Evolutionary conservation across 2,329 filamentous ascomycete genomes (phyloP).

Genomic region (Aspergillus latus): DNA sequence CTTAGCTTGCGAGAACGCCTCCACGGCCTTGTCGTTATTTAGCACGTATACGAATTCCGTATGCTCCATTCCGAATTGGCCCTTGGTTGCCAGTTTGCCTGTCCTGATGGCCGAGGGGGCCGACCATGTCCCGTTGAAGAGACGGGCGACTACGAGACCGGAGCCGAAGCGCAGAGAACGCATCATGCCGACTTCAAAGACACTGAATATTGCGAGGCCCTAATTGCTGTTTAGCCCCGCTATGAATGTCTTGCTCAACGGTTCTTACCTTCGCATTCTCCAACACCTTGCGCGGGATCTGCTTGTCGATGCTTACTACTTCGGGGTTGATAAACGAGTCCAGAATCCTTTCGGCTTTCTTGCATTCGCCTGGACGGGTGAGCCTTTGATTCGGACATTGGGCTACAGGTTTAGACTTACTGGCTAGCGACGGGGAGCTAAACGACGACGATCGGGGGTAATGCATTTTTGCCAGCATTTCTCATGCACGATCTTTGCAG

Average conservation of each 20-base stretch:
- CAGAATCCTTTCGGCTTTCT: slow-evolving; percentile 10
- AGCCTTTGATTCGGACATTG: background rate
- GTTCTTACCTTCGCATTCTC: slow-evolving; percentile 11
- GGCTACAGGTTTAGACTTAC: background rate
- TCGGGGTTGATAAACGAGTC: slow-evolving; percentile 15
- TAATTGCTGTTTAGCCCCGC: slow-evolving; percentile 15
- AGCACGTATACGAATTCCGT: slow-evolving; percentile 88
- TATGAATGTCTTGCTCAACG: too few species aligned
- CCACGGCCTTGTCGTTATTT: slow-evolving; percentile 80
- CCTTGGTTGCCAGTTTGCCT: slow-evolving; percentile 45
- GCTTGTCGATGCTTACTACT: slow-evolving; percentile 1
- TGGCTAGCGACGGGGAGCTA: slow-evolving; percentile 2
- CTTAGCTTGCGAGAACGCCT: slow-evolving; percentile 84
- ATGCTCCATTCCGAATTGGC: slow-evolving; percentile 48
- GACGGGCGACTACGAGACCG: slow-evolving; percentile 47
- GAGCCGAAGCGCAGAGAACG: slow-evolving; percentile 50
- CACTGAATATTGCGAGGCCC: slow-evolving; percentile 49
- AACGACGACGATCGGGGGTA: slow-evolving; percentile 4
- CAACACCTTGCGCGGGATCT: slow-evolving; percentile 8
- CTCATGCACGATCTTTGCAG: background rate
- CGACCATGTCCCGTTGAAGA: slow-evolving; percentile 48
- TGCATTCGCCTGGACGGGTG: slow-evolving; percentile 13
- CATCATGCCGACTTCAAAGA: slow-evolving; percentile 47
- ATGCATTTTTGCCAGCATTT: slow-evolving; percentile 8
- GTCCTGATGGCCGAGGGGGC: slow-evolving; percentile 48